phyloP scores from a whole-genome alignment of 345 rosid genomes.

The Cardamine occulta region DNA sequence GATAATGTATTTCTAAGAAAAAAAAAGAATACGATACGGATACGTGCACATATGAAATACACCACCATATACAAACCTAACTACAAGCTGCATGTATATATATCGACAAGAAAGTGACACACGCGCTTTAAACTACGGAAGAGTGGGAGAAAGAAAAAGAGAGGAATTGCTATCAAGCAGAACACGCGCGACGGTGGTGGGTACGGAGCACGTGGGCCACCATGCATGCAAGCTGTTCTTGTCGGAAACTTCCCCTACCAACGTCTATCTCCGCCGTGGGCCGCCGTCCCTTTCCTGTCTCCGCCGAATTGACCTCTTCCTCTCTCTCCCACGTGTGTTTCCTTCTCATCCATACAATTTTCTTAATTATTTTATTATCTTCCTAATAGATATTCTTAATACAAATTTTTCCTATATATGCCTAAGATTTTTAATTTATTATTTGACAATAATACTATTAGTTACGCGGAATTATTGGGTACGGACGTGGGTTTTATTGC shows the following conservation, averaged over 20 bases:
- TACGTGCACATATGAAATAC: constrained; percentile 3
- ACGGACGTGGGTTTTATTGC: constrained; percentile 40
- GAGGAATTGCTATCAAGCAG: constrained; percentile 32
- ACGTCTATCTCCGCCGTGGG: constrained; percentile 47
- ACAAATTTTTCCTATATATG: too few relatives aligned
- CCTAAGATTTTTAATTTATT: neutral
- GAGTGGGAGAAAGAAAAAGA: neutral
- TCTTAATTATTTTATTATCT: constrained; percentile 17
- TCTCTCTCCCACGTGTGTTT: constrained; percentile 43
- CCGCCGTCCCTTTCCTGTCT: constrained; percentile 48
- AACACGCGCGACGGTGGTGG: constrained; percentile 47
- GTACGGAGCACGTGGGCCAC: constrained; percentile 45
- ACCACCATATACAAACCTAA: neutral
- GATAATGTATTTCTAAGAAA: neutral
- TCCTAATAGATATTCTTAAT: constrained; percentile 29
- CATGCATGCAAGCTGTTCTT: constrained; percentile 48
- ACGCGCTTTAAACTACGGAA: constrained; percentile 9
- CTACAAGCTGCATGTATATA: constrained; percentile 18
- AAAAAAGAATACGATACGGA: neutral
- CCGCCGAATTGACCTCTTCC: constrained; percentile 44
- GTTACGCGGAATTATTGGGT: constrained; percentile 41
- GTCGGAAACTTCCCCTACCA: constrained; percentile 49
- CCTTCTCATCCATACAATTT: constrained; percentile 40
- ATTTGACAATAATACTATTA: constrained; percentile 30
- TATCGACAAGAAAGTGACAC: constrained; percentile 13